These are phyloP conservation scores for Colletotrichum acutatum DNA, from an alignment of 2,329 filamentous ascomycete genomes.

Conservation along the genomic window DNA sequence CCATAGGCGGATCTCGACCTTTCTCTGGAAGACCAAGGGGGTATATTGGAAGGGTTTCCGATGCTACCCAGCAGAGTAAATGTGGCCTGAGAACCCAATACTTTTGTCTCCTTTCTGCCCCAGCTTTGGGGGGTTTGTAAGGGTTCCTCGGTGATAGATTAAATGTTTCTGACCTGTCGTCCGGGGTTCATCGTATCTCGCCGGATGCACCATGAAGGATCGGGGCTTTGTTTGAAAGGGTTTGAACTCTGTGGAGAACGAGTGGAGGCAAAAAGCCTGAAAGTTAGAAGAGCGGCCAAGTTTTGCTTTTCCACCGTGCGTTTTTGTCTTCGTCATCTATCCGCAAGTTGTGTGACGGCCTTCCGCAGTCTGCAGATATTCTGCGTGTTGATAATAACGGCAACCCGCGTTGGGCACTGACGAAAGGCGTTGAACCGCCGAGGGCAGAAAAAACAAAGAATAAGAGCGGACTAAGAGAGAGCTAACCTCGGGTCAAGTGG, in stretches of 20 bases:
- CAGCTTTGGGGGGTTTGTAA: neutral
- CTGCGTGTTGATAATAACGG: neutral
- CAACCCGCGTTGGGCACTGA: neutral
- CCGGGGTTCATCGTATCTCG: constrained; percentile 14
- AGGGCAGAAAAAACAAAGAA: neutral
- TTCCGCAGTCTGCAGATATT: neutral
- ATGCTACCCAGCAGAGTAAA: constrained; percentile 10
- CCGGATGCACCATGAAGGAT: neutral
- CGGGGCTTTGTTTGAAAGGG: constrained; percentile 2
- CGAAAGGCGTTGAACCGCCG: neutral
- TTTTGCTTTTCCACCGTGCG: neutral
- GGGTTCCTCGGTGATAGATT: neutral
- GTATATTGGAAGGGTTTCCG: neutral
- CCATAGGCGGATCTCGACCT: neutral
- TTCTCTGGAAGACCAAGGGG: neutral
- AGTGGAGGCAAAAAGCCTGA: neutral
- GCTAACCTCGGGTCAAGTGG: neutral
- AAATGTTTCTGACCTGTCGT: constrained; percentile 1
- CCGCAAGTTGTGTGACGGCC: neutral
- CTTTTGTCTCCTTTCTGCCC: neutral
- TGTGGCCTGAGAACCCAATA: constrained; percentile 9
- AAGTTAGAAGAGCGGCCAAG: neutral
- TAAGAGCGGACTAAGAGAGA: neutral
- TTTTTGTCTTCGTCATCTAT: neutral
- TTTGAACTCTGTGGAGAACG: constrained; percentile 16